A percentile compares a stretch with the other conserved stretches of the same genome.
phyloP scores from a whole-genome alignment of 176 grass and related monocot species.

The Carex myosuroides region DNA sequence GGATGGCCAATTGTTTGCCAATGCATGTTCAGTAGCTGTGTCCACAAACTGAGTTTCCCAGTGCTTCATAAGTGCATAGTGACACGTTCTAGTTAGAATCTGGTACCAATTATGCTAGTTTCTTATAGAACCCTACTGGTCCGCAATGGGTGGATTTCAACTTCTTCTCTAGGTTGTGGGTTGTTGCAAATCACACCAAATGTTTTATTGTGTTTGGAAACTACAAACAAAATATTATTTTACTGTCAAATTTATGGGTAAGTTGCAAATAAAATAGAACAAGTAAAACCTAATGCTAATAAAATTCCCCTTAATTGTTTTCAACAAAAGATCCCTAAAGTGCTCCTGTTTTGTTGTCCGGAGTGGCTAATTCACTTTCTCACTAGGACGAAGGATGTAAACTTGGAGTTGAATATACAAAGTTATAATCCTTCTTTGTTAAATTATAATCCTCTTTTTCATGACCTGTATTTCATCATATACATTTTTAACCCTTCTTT shows the following conservation, averaged over 20 bases:
- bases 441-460: not conserved
- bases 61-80: not conserved
- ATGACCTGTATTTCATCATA: not conserved
- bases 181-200: not conserved
- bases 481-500: not conserved
- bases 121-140: not conserved
- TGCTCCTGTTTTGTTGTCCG: not conserved
- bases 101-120: not conserved
- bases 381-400: not conserved
- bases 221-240: not conserved
- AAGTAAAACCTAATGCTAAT: not conserved
- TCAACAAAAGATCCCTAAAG: not conserved
- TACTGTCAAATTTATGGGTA: not conserved
- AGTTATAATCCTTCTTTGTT: not conserved
- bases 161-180: not conserved
- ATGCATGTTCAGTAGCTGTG: not conserved
- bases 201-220: not conserved
- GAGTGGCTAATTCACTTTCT: not conserved
- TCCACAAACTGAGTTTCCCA: not conserved
- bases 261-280: not conserved
- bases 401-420: not conserved
- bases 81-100: not conserved
- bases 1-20: not conserved
- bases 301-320: not conserved
- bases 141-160: not conserved